phyloP scores from a whole-genome alignment of 805 yeast genomes.

The Saturnispora zaruensis region DNA sequence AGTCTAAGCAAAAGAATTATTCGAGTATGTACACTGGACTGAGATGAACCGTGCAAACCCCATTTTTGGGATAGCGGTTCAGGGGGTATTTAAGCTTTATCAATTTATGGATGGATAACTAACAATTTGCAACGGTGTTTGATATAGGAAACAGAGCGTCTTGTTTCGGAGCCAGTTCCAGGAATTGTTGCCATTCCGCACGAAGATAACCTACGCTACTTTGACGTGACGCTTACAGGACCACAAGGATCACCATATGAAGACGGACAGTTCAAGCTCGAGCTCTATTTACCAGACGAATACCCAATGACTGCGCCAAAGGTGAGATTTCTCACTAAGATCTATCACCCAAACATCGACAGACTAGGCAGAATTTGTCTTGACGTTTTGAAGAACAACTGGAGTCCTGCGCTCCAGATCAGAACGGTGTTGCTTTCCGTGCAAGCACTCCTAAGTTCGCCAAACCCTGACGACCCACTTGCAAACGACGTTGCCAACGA shows the following conservation, averaged over 20 bases:
- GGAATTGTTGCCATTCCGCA: conserved; percentile 92
- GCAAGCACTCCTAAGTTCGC: conserved; percentile 90
- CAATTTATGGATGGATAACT: not conserved
- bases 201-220: conserved; percentile 88
- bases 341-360: conserved; percentile 95
- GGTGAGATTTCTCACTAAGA: conserved; percentile 85
- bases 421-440: conserved; percentile 84
- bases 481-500: conserved; percentile 97
- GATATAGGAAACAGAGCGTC: conserved; percentile 75
- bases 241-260: conserved; percentile 91
- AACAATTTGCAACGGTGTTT: not conserved
- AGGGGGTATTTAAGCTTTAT: not conserved
- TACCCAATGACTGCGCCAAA: conserved; percentile 98
- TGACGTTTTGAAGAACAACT: conserved; percentile 87
- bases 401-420: conserved; percentile 97
- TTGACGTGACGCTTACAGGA: conserved; percentile 86
- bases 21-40: conserved; percentile 42
- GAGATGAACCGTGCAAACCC: not conserved
- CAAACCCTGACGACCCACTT: conserved; percentile 96
- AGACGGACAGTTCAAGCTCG: conserved; percentile 67
- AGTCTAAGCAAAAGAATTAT: conserved; percentile 82
- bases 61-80: not conserved
- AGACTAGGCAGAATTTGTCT: conserved; percentile 91
- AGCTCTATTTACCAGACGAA: conserved; percentile 87
- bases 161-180: conserved; percentile 91